Conservation (phyloP, 306 rosid species). For the Oemleria cerasiformis region DNA sequence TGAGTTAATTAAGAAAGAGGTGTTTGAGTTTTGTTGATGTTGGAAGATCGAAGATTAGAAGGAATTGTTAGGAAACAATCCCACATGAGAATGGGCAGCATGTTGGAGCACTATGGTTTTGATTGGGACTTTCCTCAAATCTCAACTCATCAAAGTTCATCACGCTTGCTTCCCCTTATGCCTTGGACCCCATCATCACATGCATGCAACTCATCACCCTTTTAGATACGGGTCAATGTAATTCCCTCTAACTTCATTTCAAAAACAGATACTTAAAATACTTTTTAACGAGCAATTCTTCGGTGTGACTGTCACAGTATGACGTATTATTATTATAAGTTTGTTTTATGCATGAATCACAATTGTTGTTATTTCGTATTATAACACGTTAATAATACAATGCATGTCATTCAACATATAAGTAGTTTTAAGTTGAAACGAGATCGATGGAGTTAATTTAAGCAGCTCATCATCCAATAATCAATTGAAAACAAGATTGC, state of each 20-base stretch:
- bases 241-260: not conserved
- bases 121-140: constrained; percentile 27
- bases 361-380: no score
- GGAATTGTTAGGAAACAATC: constrained; percentile 19
- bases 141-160: constrained; percentile 28
- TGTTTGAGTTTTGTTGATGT: no score
- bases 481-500: not conserved
- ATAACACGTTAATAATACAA: no score
- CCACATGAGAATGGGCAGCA: constrained; percentile 22
- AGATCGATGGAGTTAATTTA: not conserved
- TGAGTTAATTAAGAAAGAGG: no score
- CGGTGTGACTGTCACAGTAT: no score
- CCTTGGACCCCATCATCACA: constrained; percentile 36
- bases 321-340: no score
- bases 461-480: not conserved
- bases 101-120: constrained; percentile 22
- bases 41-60: not conserved
- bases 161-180: not conserved
- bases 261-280: not conserved
- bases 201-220: constrained; percentile 28
- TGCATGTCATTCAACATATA: no score
- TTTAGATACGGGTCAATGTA: not conserved
- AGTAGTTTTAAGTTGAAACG: no score
- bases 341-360: no score
- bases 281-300: no score